phyloP scores from a whole-genome alignment of 257 asterid species.

The Capsicum baccatum region DNA sequence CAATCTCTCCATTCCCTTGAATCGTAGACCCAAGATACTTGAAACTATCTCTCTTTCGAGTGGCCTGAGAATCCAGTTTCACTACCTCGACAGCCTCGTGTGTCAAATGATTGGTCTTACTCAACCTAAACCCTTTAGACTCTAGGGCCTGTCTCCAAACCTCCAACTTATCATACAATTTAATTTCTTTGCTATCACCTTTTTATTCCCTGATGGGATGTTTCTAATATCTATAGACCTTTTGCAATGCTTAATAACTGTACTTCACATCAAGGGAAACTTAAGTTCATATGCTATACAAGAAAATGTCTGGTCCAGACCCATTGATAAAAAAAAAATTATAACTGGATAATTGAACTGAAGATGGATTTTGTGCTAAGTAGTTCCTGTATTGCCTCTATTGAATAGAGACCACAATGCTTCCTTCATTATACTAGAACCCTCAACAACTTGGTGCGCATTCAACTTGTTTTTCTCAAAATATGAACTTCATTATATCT shows the following conservation, averaged over 20 bases:
- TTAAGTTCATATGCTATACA: background rate
- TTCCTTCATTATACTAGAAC: background rate
- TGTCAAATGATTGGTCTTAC: too few relatives aligned
- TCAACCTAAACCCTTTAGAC: too few relatives aligned
- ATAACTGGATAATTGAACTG: background rate
- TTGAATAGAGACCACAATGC: constrained; percentile 4
- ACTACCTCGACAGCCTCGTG: too few relatives aligned
- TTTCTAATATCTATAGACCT: background rate
- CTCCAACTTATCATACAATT: background rate
- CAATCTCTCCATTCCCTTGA: too few relatives aligned
- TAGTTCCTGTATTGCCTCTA: background rate
- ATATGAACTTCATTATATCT: too few relatives aligned
- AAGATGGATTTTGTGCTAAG: background rate
- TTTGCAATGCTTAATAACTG: background rate
- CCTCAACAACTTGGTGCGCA: background rate
- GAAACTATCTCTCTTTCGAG: too few relatives aligned
- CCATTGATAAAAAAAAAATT: background rate
- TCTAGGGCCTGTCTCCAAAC: too few relatives aligned
- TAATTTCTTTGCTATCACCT: background rate
- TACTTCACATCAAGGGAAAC: background rate
- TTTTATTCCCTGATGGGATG: background rate
- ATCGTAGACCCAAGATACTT: too few relatives aligned
- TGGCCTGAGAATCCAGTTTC: too few relatives aligned
- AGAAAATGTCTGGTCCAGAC: constrained; percentile 3
- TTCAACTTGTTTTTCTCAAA: background rate